phyloP scores from a whole-genome alignment of 805 yeast genomes.

The Geotrichum ghanense region DNA sequence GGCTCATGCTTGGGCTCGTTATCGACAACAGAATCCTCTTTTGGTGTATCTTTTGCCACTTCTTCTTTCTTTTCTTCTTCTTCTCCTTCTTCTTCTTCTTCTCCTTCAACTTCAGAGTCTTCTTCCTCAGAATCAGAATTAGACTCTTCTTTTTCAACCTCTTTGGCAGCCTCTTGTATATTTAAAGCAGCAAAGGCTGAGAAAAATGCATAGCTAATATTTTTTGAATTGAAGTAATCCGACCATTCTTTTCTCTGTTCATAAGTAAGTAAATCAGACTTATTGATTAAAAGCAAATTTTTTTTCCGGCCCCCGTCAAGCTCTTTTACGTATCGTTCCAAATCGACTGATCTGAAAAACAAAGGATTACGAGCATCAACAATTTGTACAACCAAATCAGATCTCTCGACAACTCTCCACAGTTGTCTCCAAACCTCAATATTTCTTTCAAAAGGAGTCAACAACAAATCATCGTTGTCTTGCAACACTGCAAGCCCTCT shows the following conservation, averaged over 20 bases:
- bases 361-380: slow-evolving; percentile 96
- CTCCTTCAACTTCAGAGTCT: slow-evolving; percentile 10
- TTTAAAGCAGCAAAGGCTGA: slow-evolving; percentile 80
- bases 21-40: slow-evolving; percentile 16
- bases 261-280: slow-evolving; percentile 76
- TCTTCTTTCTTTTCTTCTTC: slow-evolving; percentile 19
- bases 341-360: slow-evolving; percentile 77
- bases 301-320: slow-evolving; percentile 55
- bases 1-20: slow-evolving; percentile 4
- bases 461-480: slow-evolving; percentile 69
- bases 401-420: slow-evolving; percentile 96
- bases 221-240: slow-evolving; percentile 52
- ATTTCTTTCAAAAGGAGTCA: slow-evolving; percentile 96
- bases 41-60: slow-evolving; percentile 9
- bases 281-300: slow-evolving; percentile 78
- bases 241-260: slow-evolving; percentile 84
- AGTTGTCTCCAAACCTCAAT: slow-evolving; percentile 96
- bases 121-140: slow-evolving; percentile 7
- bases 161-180: slow-evolving; percentile 48
- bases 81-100: slow-evolving; percentile 18
- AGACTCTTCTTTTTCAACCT: slow-evolving; percentile 9
- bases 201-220: slow-evolving; percentile 82
- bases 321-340: slow-evolving; percentile 73
- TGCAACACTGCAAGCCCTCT: slow-evolving; percentile 76
- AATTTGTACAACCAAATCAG: slow-evolving; percentile 89